phyloP scores from a whole-genome alignment of 768 basidiomycete genomes.

The Boletus speciosus region DNA sequence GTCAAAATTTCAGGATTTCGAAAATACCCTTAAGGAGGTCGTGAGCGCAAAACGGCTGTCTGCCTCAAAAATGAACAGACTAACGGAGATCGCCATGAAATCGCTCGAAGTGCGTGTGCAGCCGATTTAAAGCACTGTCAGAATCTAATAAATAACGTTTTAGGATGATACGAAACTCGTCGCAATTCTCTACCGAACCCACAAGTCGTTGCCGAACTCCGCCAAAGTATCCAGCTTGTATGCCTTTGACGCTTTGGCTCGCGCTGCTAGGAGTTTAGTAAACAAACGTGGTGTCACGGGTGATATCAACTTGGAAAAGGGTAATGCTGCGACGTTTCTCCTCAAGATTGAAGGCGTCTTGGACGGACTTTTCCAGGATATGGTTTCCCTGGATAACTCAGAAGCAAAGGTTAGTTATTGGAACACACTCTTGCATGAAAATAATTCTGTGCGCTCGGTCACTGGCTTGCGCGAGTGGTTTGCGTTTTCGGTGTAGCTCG shows the following conservation, averaged over 20 bases:
- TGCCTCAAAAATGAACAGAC: conserved; percentile 73
- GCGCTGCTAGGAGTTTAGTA: conserved; percentile 69
- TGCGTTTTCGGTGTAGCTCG: conserved; percentile 4
- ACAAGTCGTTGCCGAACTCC: conserved; percentile 66
- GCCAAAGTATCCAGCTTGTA: conserved; percentile 88
- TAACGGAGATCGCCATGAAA: conserved; percentile 76
- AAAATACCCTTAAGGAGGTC: conserved; percentile 74
- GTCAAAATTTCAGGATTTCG: conserved; percentile 60
- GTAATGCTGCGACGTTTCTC: conserved; percentile 80
- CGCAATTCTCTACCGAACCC: conserved; percentile 83
- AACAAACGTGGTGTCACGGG: conserved; percentile 61
- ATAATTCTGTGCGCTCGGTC: neutral
- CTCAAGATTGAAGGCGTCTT: conserved; percentile 87
- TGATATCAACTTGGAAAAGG: conserved; percentile 52
- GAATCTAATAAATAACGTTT: neutral
- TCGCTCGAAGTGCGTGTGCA: conserved; percentile 63
- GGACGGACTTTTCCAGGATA: conserved; percentile 85
- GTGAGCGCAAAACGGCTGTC: conserved; percentile 83
- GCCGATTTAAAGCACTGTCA: neutral
- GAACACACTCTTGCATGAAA: conserved; percentile 8
- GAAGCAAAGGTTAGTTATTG: conserved; percentile 82
- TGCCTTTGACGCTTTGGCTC: conserved; percentile 87
- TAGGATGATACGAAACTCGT: conserved; percentile 87
- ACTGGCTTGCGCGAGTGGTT: conserved; percentile 10
- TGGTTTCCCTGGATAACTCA: conserved; percentile 57